Evolutionary conservation across 176 grass and related monocot genomes (phyloP), one percentile per base, ranked within the genome.

Genomic region (Oryza meyeriana): DNA sequence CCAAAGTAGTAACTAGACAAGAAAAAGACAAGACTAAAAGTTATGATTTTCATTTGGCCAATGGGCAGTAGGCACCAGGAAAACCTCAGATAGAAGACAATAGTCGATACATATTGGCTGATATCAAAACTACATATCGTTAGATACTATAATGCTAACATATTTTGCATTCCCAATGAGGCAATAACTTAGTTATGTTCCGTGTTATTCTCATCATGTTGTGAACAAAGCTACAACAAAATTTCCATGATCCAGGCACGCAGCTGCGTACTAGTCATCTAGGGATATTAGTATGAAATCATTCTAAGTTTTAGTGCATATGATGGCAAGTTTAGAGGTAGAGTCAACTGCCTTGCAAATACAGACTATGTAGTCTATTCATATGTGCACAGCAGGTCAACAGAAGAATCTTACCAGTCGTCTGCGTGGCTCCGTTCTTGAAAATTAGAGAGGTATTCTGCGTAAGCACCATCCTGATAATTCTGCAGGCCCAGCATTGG

Each of bases 391-490:
- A 22, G 35, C 34, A 30, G 62, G 9, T 32, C 42, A 8, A 6
- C 28, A n/a, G 1, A 61, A 40, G 47, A 64, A 63, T 45, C 70
- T 79, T 81, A 98, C 95, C 92, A 94, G 79, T 90, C 88, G 41
- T 89, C 90, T 0, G 91, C 62, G 28, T 91, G 90, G 75, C 85
- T 89, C 80, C 80, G 88, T 44, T 95, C 93, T 22, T 93, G 79
- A 66, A 95, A 91, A 87, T 93, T 91, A 59, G 87, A 58, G 40
- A 91, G 72, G 62, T 95, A 89, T 32, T 98, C 96, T 1, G 88
- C 79, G 52, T 90, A 93, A 45, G 90, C 35, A 4, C 67, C 85
- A 74, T 91, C 88, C 80, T 92, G 94, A 10, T 85, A 98, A 69
- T 78, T 95, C 72, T 88, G 96, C 83, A 91, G 59, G 5, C 81